Evolutionary conservation across 352 stramenopile species (phyloP).

Genomic region (Peronospora destructor): DNA sequence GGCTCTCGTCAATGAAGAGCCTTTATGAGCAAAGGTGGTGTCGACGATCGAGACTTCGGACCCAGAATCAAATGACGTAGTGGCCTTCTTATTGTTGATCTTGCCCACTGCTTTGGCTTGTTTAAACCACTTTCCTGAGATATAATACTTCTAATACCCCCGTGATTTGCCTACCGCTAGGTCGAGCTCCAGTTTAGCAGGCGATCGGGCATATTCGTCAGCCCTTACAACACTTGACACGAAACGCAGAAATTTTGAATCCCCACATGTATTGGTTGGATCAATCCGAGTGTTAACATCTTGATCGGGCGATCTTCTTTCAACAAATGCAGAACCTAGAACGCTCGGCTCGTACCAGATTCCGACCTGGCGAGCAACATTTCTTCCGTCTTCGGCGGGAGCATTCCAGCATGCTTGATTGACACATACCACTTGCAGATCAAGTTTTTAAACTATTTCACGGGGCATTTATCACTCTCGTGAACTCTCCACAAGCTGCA

Average conservation of each 20-base stretch:
- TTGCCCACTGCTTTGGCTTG: not conserved
- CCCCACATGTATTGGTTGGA: not conserved
- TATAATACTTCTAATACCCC: not conserved
- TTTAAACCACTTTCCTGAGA: not conserved
- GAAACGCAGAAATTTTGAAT: not conserved
- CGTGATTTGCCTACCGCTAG: not conserved
- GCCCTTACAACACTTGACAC: not conserved
- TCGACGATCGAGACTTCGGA: conserved; percentile 19
- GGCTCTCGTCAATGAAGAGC: not conserved
- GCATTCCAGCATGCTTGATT: not conserved
- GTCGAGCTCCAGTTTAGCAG: not conserved
- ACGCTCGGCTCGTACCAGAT: conserved; percentile 8
- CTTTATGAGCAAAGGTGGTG: conserved; percentile 16
- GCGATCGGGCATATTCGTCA: not conserved
- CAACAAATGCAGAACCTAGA: conserved; percentile 1
- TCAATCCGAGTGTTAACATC: not conserved
- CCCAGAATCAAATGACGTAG: conserved; percentile 13
- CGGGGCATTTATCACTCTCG: too few species aligned
- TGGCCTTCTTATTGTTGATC: not conserved
- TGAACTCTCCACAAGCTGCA: too few species aligned
- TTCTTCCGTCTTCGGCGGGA: not conserved
- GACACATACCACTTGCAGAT: conserved; percentile 1
- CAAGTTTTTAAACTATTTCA: too few species aligned
- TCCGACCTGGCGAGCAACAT: conserved; percentile 10
- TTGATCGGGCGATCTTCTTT: not conserved